These are phyloP conservation scores for Auxenochlorella pyrenoidosa DNA, from an alignment of 139 green algal species.

Conservation along the genomic window DNA sequence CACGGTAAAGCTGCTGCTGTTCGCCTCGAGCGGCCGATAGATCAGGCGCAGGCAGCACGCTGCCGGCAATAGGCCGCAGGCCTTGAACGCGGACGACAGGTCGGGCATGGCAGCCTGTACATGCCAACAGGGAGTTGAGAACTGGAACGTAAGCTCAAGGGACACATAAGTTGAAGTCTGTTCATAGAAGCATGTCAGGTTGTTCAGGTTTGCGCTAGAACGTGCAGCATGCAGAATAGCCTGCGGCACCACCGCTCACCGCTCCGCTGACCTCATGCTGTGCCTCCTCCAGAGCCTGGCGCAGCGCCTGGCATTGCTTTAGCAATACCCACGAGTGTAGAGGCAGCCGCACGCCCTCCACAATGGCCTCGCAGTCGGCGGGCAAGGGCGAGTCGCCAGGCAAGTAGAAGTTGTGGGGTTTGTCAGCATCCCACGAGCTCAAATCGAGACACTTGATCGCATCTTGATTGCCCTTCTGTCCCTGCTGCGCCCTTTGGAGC, in stretches of 20 bases:
- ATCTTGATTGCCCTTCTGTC: too few relatives aligned
- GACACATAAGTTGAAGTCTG: too few relatives aligned
- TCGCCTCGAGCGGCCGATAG: background rate
- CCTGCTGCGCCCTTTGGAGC: too few relatives aligned
- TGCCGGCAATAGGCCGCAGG: background rate
- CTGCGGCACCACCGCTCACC: too few relatives aligned
- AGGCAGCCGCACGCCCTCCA: background rate
- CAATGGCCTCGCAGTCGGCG: background rate
- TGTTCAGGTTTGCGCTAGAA: too few relatives aligned
- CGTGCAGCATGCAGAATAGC: too few relatives aligned
- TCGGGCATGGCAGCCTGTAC: background rate
- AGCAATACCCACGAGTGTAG: background rate
- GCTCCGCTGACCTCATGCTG: too few relatives aligned
- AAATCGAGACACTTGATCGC: too few relatives aligned
- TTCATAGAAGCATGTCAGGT: too few relatives aligned
- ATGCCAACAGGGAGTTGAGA: background rate
- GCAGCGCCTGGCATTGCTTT: too few relatives aligned
- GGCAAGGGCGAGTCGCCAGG: background rate
- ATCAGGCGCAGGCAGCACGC: background rate
- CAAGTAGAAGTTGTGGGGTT: background rate
- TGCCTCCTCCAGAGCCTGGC: too few relatives aligned
- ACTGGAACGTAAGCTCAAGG: too few relatives aligned
- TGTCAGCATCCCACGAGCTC: background rate
- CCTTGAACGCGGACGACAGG: background rate
- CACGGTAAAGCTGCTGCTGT: background rate